phyloP scores from a whole-genome alignment of 768 basidiomycete genomes.

The Collybiopsis luxurians region DNA sequence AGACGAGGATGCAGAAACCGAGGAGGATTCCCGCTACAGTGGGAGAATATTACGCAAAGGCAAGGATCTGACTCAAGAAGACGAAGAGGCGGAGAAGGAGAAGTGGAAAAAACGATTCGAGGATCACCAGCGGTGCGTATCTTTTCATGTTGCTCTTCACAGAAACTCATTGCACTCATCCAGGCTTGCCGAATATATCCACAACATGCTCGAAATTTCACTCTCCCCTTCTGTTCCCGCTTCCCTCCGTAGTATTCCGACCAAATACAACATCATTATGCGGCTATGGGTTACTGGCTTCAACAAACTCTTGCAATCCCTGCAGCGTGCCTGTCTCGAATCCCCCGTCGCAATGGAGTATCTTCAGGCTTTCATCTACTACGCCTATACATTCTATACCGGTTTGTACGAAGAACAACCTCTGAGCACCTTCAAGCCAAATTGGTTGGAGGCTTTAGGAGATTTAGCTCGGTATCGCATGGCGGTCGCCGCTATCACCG shows the following conservation, averaged over 20 bases:
- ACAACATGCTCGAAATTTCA: slow-evolving; percentile 82
- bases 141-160: slow-evolving; percentile 8
- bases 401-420: slow-evolving; percentile 80
- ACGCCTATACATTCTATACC: slow-evolving; percentile 93
- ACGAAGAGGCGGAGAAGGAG: slow-evolving; percentile 67
- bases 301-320: slow-evolving; percentile 84
- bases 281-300: slow-evolving; percentile 92
- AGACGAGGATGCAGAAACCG: slow-evolving; percentile 55
- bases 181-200: slow-evolving; percentile 89
- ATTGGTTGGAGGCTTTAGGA: slow-evolving; percentile 96
- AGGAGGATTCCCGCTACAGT: slow-evolving; percentile 43
- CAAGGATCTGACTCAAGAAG: slow-evolving; percentile 31
- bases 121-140: slow-evolving; percentile 83
- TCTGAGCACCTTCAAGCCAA: slow-evolving; percentile 65
- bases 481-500: slow-evolving; percentile 88
- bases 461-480: slow-evolving; percentile 94
- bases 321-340: slow-evolving; percentile 79
- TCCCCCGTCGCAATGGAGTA: slow-evolving; percentile 79
- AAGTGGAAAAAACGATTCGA: slow-evolving; percentile 70
- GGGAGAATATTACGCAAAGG: slow-evolving; percentile 41
- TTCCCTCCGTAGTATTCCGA: slow-evolving; percentile 84
- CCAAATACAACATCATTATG: slow-evolving; percentile 93
- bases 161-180: slow-evolving; percentile 10
- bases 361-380: slow-evolving; percentile 92
- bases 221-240: slow-evolving; percentile 86